Conservation (phyloP, 2,329 filamentous ascomycete genomes). For the Magnaporthiopsis rhizophila region DNA sequence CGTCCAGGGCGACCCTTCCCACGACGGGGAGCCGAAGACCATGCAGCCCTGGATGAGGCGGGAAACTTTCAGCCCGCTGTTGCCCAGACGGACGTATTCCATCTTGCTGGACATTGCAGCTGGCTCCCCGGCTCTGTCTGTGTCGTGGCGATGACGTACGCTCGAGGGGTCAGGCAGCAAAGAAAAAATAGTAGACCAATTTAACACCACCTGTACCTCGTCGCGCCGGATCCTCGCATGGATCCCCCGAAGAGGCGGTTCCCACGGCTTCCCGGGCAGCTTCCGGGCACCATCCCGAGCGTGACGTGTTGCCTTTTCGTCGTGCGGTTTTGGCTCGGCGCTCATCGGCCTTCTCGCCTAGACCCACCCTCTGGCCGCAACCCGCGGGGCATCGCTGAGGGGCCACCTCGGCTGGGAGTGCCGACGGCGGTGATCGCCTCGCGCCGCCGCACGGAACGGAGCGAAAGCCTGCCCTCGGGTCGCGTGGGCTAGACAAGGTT, state of each 20-base stretch:
- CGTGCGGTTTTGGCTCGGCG: not conserved
- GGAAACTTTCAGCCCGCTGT: slow-evolving; percentile 32
- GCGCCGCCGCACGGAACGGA: not conserved
- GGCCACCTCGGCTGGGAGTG: too few relatives aligned
- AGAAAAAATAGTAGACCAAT: too few relatives aligned
- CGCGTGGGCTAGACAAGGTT: not conserved
- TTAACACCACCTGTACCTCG: not conserved
- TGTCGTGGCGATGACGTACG: too few relatives aligned
- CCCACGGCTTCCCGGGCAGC: not conserved
- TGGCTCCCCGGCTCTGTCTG: not conserved
- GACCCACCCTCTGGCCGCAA: too few relatives aligned
- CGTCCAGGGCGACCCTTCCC: slow-evolving; percentile 25
- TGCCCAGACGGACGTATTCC: slow-evolving; percentile 21
- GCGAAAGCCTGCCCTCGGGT: not conserved
- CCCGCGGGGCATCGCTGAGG: too few relatives aligned
- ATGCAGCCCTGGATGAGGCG: slow-evolving; percentile 30
- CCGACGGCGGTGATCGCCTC: not conserved
- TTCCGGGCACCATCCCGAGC: not conserved
- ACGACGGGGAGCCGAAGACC: slow-evolving; percentile 24
- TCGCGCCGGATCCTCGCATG: too few relatives aligned
- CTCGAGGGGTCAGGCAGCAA: not conserved
- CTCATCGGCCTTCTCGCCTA: not conserved
- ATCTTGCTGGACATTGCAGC: slow-evolving; percentile 2
- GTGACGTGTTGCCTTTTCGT: not conserved
- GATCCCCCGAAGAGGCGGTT: not conserved